Evolutionary conservation across 129 eudicot species (phyloP), one percentile per base, ranked within the genome.

Genomic region (Lactuca saligna): DNA sequence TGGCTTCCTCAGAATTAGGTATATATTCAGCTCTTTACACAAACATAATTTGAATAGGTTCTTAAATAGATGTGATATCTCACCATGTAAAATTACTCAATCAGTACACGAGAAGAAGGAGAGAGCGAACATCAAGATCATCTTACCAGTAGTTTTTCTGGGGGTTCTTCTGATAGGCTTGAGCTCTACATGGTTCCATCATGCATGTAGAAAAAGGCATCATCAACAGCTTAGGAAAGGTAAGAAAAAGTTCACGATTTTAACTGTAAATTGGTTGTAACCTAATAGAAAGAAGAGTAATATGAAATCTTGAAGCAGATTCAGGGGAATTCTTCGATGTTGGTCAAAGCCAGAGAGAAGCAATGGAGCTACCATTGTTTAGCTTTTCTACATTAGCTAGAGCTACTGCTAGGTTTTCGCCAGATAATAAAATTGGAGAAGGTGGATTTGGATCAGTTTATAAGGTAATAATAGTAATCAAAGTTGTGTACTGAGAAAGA

Each of bases 401-500:
- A 31, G 91, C 82, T 56, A 86, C 91, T 1, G 55, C 74, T 56
- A 75, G 69, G 44, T 86, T 86, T 68, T 81, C 87, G 25, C 48
- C 9, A 8, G 17, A 56, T 8, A 71, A 83, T 34, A 83, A 77
- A 62, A 75, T 83, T 50, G 88, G 88, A 54, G 81, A 86, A 74
- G 88, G 88, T 57, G 88, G 88, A 17, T 86, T 78, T 69, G 88
- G 88, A 73, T 73, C 86, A 0, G 88, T 86, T 67, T 83, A 83
- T 68, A 75, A 74, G 84, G 92, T 86, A 83, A 25, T n/a, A 20
- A 14, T 13, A 54, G 4, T 37, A 50, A 32, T 66, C 59, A 12
- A 69, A 4, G 1, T 17, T 14, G 17, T 3, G 9, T 9, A 42
- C 8, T 12, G 9, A 42, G 51, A 46, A 46, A 46, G 11, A 12